Percentiles rank a stretch among this genome's conserved stretches.
Evolutionary conservation across 2,329 filamentous ascomycete genomes (phyloP).

Genomic region (Hymenoscyphus scutula): DNA sequence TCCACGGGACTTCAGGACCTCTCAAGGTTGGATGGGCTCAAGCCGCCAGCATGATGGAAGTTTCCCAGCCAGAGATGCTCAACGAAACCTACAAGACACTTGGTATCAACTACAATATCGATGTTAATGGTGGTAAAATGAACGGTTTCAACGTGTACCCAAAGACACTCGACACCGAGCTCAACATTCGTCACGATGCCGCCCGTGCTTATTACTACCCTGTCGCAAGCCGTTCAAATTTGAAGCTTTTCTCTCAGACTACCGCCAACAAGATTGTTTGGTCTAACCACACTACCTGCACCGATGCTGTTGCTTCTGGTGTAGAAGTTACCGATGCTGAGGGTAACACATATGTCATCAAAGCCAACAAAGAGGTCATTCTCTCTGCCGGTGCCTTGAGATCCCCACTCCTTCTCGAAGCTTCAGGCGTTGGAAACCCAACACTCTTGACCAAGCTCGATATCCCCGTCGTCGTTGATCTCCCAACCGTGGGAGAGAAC

Average conservation of each 20-base stretch:
- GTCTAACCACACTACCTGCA: neutral
- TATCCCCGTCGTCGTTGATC: conserved; percentile 35
- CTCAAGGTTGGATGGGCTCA: conserved; percentile 41
- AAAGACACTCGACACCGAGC: conserved; percentile 40
- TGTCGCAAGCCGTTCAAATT: conserved; percentile 39
- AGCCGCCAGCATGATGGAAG: neutral
- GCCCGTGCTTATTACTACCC: conserved; percentile 44
- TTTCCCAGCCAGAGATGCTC: neutral
- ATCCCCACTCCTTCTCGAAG: conserved; percentile 36
- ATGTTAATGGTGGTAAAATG: conserved; percentile 42
- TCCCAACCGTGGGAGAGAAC: conserved; percentile 42
- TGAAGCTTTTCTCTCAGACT: conserved; percentile 31
- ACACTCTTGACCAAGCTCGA: conserved; percentile 7
- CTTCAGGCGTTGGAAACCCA: conserved; percentile 35
- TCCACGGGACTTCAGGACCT: conserved; percentile 39
- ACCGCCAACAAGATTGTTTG: conserved; percentile 21
- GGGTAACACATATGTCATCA: conserved; percentile 28
- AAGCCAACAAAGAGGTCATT: conserved; percentile 33
- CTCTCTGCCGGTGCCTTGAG: conserved; percentile 29
- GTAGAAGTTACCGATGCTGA: conserved; percentile 28
- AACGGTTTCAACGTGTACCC: conserved; percentile 42
- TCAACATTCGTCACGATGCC: conserved; percentile 42
- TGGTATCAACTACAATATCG: conserved; percentile 38
- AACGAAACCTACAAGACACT: conserved; percentile 35
- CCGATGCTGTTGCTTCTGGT: conserved; percentile 8